Percentiles rank a stretch among this genome's conserved stretches.
These are phyloP conservation scores for Acanthamoeba triangularis DNA, from an alignment of 208 protist species.

Conservation along the genomic window DNA sequence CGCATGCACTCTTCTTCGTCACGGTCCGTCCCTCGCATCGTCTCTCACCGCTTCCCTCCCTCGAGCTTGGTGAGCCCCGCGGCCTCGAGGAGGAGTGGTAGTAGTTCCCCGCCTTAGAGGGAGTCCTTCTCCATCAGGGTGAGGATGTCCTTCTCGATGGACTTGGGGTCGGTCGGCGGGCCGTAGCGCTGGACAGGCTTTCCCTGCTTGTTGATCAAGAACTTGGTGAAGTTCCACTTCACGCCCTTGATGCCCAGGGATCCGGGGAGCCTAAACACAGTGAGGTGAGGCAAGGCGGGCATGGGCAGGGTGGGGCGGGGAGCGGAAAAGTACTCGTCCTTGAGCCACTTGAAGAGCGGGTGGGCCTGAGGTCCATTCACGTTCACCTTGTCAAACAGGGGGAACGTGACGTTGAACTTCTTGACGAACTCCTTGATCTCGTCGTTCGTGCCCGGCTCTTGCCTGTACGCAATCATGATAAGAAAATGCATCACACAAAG, in stretches of 20 bases:
- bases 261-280: constrained; percentile 1
- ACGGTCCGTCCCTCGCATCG: background rate
- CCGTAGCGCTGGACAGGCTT: constrained; percentile 58
- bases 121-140: constrained; percentile 4
- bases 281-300: background rate
- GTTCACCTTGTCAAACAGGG: constrained; percentile 67
- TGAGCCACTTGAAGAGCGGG: constrained; percentile 75
- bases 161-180: constrained; percentile 30
- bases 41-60: background rate
- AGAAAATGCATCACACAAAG: background rate
- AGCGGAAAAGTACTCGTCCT: constrained; percentile 16
- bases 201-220: constrained; percentile 65
- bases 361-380: constrained; percentile 73
- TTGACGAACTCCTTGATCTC: constrained; percentile 76
- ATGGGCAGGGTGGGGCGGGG: too few relatives aligned
- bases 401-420: constrained; percentile 62
- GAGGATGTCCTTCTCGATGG: constrained; percentile 73
- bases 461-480: background rate
- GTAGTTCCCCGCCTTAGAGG: background rate
- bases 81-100: too few relatives aligned
- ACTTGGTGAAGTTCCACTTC: constrained; percentile 81
- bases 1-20: constrained; percentile 18
- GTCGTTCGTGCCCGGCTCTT: constrained; percentile 75
- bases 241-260: constrained; percentile 52
- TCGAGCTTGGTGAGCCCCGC: background rate